A percentile compares a stretch with the other conserved stretches of the same genome.
phyloP scores from a whole-genome alignment of 148 eudicot species.

The Rhododendron ovatum region DNA sequence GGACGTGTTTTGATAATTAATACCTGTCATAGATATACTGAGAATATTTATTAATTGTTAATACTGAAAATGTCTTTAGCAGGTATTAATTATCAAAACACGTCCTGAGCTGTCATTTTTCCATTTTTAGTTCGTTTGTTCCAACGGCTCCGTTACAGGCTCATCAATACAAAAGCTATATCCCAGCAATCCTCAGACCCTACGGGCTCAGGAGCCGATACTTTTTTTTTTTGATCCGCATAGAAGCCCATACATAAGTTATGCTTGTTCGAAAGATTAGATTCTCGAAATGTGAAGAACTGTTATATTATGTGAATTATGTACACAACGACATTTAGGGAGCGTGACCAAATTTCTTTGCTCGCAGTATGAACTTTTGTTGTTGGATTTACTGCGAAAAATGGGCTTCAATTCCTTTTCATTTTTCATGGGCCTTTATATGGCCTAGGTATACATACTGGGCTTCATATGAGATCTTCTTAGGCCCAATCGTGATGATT shows the following conservation, averaged over 20 bases:
- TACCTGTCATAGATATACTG: too few species aligned
- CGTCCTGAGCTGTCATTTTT: too few species aligned
- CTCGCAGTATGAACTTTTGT: neutral
- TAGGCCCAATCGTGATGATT: neutral
- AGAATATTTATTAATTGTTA: too few species aligned
- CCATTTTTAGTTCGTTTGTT: too few species aligned
- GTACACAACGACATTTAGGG: neutral
- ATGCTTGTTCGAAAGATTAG: too few species aligned
- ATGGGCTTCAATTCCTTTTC: neutral
- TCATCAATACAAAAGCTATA: neutral
- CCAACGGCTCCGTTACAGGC: neutral
- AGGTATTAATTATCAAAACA: too few species aligned
- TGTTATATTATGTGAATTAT: neutral
- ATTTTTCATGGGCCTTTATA: neutral
- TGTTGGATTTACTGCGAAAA: neutral
- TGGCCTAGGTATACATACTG: neutral
- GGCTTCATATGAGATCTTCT: neutral
- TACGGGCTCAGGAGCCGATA: neutral
- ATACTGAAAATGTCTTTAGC: too few species aligned
- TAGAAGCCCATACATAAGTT: too few species aligned
- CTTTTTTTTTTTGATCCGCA: too few species aligned
- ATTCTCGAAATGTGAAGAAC: neutral
- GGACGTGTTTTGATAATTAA: too few species aligned
- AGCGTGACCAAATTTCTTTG: neutral
- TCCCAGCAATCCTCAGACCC: neutral